These are phyloP conservation scores for Leucoagaricus sp. DNA, from an alignment of 1,284 basidiomycete species.

Conservation along the genomic window DNA sequence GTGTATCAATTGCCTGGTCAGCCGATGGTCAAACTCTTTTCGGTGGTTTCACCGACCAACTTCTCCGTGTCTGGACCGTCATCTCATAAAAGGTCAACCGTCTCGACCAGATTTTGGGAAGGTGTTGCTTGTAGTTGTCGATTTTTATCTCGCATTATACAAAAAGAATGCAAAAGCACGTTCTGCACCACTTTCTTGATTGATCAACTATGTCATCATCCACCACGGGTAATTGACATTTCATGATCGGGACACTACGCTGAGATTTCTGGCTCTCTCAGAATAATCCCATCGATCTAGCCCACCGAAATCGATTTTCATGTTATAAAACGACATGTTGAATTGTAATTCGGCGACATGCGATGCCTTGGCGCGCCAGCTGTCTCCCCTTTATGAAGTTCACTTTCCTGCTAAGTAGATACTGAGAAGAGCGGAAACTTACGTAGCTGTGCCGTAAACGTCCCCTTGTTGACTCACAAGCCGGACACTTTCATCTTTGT, in stretches of 20 bases:
- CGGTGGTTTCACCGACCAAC: slow-evolving; percentile 92
- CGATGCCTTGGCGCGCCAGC: slow-evolving; percentile 70
- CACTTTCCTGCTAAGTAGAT: slow-evolving; percentile 10
- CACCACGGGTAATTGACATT: background rate
- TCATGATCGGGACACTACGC: slow-evolving; percentile 36
- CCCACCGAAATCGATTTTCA: slow-evolving; percentile 76
- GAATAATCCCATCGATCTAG: slow-evolving; percentile 68
- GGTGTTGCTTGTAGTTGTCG: slow-evolving; percentile 7
- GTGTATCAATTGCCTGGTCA: slow-evolving; percentile 98
- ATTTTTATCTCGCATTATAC: slow-evolving; percentile 20
- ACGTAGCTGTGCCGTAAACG: slow-evolving; percentile 76
- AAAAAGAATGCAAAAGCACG: slow-evolving; percentile 38
- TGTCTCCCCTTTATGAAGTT: slow-evolving; percentile 57
- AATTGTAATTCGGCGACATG: slow-evolving; percentile 75
- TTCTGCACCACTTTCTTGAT: background rate
- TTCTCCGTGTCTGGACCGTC: slow-evolving; percentile 92
- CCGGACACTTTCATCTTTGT: slow-evolving; percentile 62
- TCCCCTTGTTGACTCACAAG: slow-evolving; percentile 61
- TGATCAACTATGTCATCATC: background rate
- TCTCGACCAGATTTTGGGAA: slow-evolving; percentile 14
- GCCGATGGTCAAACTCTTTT: slow-evolving; percentile 97
- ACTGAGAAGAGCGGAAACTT: slow-evolving; percentile 29
- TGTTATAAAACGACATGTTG: slow-evolving; percentile 58
- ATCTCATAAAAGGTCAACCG: slow-evolving; percentile 57
- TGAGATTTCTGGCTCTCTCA: slow-evolving; percentile 63